Conservation (phyloP, 179 eudicot species). For the Silene noctiflora region DNA sequence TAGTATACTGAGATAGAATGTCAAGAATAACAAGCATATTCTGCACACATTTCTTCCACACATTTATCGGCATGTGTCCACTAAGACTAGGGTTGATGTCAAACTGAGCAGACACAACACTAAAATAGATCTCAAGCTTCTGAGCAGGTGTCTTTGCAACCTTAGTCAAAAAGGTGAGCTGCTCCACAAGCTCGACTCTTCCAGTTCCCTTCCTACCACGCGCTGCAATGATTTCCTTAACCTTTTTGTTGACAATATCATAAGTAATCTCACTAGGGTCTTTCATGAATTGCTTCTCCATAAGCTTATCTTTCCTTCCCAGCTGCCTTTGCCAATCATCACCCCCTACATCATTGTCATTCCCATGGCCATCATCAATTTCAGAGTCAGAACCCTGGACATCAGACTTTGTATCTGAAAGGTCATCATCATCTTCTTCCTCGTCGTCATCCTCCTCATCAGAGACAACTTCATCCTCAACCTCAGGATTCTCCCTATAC, state of each 20-base stretch:
- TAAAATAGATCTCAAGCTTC: conserved; percentile 81
- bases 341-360: conserved; percentile 25
- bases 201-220: conserved; percentile 92
- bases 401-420: conserved; percentile 27
- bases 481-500: conserved; percentile 67
- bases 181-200: conserved; percentile 84
- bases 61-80: conserved; percentile 84
- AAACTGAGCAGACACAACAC: conserved; percentile 87
- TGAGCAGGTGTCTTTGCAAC: conserved; percentile 97
- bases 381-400: conserved; percentile 33
- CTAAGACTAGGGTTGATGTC: conserved; percentile 78
- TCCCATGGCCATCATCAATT: conserved; percentile 24
- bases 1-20: conserved; percentile 60
- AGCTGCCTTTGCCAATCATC: conserved; percentile 51
- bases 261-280: conserved; percentile 85
- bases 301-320: conserved; percentile 61
- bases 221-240: conserved; percentile 75
- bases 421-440: conserved; percentile 15
- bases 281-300: conserved; percentile 79
- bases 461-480: conserved; percentile 45
- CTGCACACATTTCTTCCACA: conserved; percentile 90
- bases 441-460: conserved; percentile 26
- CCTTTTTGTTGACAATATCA: conserved; percentile 82
- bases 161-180: conserved; percentile 79
- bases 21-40: conserved; percentile 77